Conservation (phyloP, 2,329 filamentous ascomycete species). For the Colletotrichum sojae region DNA sequence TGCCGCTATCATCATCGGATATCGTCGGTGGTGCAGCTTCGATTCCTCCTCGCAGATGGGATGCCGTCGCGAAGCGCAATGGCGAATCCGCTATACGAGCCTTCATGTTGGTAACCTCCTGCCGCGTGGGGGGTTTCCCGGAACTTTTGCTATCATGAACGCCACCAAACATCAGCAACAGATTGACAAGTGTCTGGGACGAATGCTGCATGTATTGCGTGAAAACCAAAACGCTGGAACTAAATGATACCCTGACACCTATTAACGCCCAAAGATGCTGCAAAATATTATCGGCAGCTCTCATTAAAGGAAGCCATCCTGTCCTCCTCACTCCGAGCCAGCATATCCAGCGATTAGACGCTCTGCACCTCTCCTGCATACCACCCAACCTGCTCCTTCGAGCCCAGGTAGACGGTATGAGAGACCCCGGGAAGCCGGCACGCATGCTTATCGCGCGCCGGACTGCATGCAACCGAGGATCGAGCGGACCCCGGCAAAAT, state of each 20-base stretch:
- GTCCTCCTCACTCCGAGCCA: too few species aligned
- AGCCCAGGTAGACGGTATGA: constrained; percentile 1
- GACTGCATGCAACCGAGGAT: constrained; percentile 28
- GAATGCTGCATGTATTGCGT: not conserved
- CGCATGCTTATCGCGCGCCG: not conserved
- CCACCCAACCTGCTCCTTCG: not conserved
- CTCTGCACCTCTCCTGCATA: constrained; percentile 9
- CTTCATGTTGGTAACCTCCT: not conserved
- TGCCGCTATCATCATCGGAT: too few species aligned
- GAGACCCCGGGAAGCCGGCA: not conserved
- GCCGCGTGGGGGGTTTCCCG: not conserved
- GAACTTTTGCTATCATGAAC: constrained; percentile 5
- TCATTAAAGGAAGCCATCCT: too few species aligned
- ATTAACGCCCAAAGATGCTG: not conserved
- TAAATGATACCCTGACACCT: not conserved
- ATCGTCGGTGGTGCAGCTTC: too few species aligned
- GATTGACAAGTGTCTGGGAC: not conserved
- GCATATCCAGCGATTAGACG: not conserved
- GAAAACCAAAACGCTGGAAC: not conserved
- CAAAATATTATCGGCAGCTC: too few species aligned
- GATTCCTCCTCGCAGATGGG: too few species aligned
- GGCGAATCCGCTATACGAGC: not conserved
- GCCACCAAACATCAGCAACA: not conserved
- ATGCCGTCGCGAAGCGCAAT: not conserved
- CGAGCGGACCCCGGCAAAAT: constrained; percentile 41